phyloP scores from a whole-genome alignment of 2,329 filamentous ascomycete species.

The Clarireedia homoeocarpa region DNA sequence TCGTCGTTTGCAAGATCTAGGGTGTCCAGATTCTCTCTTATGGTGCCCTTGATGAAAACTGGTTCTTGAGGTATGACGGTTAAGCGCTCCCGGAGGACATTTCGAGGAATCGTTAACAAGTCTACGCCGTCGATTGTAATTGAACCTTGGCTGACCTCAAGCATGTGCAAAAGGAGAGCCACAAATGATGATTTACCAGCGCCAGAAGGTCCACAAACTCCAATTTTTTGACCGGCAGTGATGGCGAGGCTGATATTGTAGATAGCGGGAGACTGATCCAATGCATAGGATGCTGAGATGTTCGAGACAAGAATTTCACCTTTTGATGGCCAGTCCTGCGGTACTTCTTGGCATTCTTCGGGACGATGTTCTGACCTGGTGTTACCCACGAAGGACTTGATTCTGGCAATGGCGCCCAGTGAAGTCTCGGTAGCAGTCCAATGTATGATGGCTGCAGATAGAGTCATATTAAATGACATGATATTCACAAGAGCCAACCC shows the following conservation, averaged over 20 bases:
- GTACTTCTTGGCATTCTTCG: constrained; percentile 11
- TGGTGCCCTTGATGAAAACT: constrained; percentile 39
- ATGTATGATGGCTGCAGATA: constrained; percentile 18
- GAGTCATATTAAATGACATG: constrained; percentile 21
- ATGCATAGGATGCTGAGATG: constrained; percentile 26
- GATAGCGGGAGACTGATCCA: constrained; percentile 10
- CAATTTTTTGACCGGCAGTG: constrained; percentile 40
- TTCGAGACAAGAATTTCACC: constrained; percentile 28
- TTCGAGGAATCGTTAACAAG: constrained; percentile 35
- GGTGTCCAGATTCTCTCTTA: constrained; percentile 43
- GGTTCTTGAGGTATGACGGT: constrained; percentile 39
- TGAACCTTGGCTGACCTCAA: constrained; percentile 34
- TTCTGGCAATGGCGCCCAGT: constrained; percentile 21
- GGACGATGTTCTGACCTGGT: constrained; percentile 15
- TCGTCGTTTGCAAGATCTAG: constrained; percentile 25
- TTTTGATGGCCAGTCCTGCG: constrained; percentile 14
- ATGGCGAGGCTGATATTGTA: constrained; percentile 33
- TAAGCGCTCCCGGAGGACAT: constrained; percentile 36
- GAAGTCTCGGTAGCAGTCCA: constrained; percentile 26
- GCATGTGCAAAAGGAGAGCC: constrained; percentile 40
- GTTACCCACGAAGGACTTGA: constrained; percentile 13
- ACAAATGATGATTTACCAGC: constrained; percentile 38
- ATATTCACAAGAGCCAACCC: constrained; percentile 28
- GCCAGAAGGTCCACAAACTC: constrained; percentile 39
- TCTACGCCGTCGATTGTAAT: constrained; percentile 42